A percentile compares a stretch with the other conserved stretches of the same genome.
Conservation (phyloP, 176 grass and related monocot species). For the Oryza meridionalis region DNA sequence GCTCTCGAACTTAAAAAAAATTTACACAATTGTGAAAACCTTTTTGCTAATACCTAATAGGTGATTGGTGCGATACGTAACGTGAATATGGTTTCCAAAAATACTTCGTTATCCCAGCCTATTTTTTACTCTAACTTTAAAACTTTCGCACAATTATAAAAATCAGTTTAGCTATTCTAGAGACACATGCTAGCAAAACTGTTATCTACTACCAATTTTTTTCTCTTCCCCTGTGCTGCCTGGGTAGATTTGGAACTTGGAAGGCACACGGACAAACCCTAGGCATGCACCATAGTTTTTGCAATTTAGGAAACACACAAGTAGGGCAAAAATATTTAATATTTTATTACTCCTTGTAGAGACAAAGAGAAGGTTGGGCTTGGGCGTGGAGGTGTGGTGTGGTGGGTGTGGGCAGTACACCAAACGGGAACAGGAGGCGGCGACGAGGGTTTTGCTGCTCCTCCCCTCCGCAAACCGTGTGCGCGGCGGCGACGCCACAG, state of each 20-base stretch:
- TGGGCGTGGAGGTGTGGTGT: background rate
- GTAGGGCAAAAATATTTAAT: background rate
- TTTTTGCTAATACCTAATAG: too few species aligned
- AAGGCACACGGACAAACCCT: conserved; percentile 29
- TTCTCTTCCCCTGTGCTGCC: too few species aligned
- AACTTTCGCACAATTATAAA: too few species aligned
- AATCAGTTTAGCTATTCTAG: too few species aligned
- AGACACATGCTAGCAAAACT: background rate
- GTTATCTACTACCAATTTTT: background rate
- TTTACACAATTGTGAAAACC: too few species aligned
- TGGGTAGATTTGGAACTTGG: background rate
- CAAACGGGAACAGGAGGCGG: conserved; percentile 23
- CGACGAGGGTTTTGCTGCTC: conserved; percentile 52
- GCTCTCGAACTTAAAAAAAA: too few species aligned
- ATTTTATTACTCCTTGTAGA: background rate
- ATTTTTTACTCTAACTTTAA: background rate
- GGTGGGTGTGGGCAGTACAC: conserved; percentile 20
- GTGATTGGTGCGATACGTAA: too few species aligned
- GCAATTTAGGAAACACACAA: background rate
- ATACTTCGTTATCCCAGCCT: background rate
- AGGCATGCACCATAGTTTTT: background rate
- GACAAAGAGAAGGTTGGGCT: background rate
- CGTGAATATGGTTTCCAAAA: too few species aligned
- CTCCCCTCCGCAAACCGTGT: background rate
- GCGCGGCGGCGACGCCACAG: conserved; percentile 34